Evolutionary conservation across 225 moss, liverwort and hornwort genomes (phyloP).

Genomic region (Polytrichum commune): DNA sequence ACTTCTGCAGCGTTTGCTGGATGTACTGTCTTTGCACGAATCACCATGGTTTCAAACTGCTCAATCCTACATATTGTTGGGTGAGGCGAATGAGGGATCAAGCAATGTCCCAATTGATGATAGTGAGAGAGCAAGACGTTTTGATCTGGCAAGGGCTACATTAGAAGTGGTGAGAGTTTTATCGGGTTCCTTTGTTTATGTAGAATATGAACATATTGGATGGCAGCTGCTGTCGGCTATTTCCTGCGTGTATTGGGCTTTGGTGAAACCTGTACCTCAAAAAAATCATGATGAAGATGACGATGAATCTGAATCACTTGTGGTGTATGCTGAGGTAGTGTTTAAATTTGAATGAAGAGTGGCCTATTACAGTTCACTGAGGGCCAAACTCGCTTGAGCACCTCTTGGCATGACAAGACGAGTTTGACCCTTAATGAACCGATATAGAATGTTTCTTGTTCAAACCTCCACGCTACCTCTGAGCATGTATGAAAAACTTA

Average conservation of each 20-base stretch:
- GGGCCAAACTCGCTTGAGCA: too few species aligned
- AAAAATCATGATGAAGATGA: conserved; percentile 24
- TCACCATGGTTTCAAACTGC: conserved; percentile 52
- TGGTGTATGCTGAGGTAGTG: too few species aligned
- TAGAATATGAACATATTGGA: conserved; percentile 49
- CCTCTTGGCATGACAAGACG: too few species aligned
- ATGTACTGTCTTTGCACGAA: conserved; percentile 44
- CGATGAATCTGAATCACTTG: conserved; percentile 26
- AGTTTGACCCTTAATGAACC: too few species aligned
- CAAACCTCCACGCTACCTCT: too few species aligned
- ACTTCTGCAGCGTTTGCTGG: conserved; percentile 45
- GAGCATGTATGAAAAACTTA: too few species aligned
- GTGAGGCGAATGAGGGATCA: conserved; percentile 11
- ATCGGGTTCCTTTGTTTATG: conserved; percentile 36
- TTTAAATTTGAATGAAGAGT: too few species aligned
- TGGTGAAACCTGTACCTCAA: conserved; percentile 24
- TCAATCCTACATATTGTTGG: conserved; percentile 39
- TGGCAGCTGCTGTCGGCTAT: conserved; percentile 68
- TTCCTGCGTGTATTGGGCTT: conserved; percentile 83
- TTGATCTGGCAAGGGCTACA: conserved; percentile 58
- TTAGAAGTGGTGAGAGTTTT: conserved; percentile 52
- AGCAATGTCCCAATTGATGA: conserved; percentile 13
- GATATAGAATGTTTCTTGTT: too few species aligned
- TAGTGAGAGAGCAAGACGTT: conserved; percentile 23
- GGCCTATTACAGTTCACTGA: too few species aligned